Conservation (phyloP, 2,329 filamentous ascomycete genomes). For the Penicillium aurantiogriseum region DNA sequence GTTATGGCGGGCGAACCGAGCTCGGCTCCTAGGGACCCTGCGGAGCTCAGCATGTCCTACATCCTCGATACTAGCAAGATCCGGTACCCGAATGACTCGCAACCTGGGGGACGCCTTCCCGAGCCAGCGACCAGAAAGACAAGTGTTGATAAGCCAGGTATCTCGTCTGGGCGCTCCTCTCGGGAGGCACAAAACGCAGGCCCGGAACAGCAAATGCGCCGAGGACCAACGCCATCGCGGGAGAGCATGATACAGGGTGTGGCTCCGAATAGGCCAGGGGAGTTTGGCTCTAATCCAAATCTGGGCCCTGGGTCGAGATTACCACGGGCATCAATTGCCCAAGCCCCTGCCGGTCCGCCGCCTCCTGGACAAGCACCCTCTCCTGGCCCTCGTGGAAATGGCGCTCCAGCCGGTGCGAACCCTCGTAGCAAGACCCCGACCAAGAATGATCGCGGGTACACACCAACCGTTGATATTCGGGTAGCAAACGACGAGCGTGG, state of each 20-base stretch:
- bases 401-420: slow-evolving; percentile 27
- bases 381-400: slow-evolving; percentile 54
- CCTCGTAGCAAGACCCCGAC: slow-evolving; percentile 53
- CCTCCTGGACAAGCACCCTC: slow-evolving; percentile 64
- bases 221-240: slow-evolving; percentile 42
- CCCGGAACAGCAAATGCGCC: slow-evolving; percentile 34
- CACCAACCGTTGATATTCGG: slow-evolving; percentile 44
- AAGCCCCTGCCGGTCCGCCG: slow-evolving; percentile 62
- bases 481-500: slow-evolving; percentile 48
- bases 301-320: slow-evolving; percentile 54
- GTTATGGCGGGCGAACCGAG: slow-evolving; percentile 94
- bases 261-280: slow-evolving; percentile 24
- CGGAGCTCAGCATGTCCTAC: slow-evolving; percentile 85
- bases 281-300: slow-evolving; percentile 30
- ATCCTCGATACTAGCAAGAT: slow-evolving; percentile 95
- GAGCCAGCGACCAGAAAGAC: slow-evolving; percentile 43
- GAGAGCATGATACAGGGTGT: slow-evolving; percentile 42
- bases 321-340: slow-evolving; percentile 59
- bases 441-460: slow-evolving; percentile 47
- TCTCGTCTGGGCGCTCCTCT: slow-evolving; percentile 42
- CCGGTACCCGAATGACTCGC: slow-evolving; percentile 79
- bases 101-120: slow-evolving; percentile 42
- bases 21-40: slow-evolving; percentile 74
- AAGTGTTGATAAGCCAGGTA: slow-evolving; percentile 46
- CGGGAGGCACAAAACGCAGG: slow-evolving; percentile 43